Evolutionary conservation across 1,284 basidiomycete species (phyloP).

Genomic region (Crepidotus sp.): DNA sequence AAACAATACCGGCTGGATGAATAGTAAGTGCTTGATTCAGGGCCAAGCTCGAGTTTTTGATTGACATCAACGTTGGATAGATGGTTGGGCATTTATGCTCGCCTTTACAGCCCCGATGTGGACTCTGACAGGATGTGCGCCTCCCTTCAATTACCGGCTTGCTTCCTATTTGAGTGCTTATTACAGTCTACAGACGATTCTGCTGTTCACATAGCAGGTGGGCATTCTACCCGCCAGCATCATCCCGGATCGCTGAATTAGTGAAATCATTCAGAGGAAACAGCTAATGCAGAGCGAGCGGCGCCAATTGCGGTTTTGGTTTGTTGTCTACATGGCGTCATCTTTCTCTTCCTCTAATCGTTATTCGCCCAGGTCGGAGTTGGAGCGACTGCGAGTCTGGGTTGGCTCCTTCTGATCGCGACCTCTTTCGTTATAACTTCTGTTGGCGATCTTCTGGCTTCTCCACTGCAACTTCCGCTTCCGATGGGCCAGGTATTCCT

Average conservation of each 20-base stretch:
- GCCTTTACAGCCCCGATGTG: slow-evolving; percentile 71
- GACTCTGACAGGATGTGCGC: slow-evolving; percentile 65
- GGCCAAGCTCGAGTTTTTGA: not conserved
- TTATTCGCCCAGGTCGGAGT: slow-evolving; percentile 35
- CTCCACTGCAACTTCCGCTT: slow-evolving; percentile 37
- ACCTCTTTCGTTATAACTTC: slow-evolving; percentile 57
- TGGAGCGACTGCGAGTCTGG: slow-evolving; percentile 48
- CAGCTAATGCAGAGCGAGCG: slow-evolving; percentile 52
- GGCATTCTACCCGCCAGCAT: not conserved
- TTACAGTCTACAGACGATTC: slow-evolving; percentile 51
- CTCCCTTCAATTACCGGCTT: slow-evolving; percentile 2
- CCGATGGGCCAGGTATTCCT: slow-evolving; percentile 37
- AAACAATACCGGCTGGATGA: slow-evolving; percentile 62
- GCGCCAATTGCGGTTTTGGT: slow-evolving; percentile 71
- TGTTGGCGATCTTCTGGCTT: slow-evolving; percentile 39
- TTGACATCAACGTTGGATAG: slow-evolving; percentile 26
- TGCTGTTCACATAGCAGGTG: slow-evolving; percentile 55
- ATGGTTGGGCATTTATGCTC: slow-evolving; percentile 65
- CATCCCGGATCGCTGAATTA: not conserved
- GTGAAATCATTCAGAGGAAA: slow-evolving; percentile 40
- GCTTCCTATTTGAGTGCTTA: not conserved
- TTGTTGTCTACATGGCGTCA: not conserved
- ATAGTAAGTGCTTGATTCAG: slow-evolving; percentile 32
- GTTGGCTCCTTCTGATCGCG: slow-evolving; percentile 56
- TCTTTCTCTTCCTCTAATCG: not conserved